phyloP scores from a whole-genome alignment of 768 basidiomycete species.

The Mrakia gelida region DNA sequence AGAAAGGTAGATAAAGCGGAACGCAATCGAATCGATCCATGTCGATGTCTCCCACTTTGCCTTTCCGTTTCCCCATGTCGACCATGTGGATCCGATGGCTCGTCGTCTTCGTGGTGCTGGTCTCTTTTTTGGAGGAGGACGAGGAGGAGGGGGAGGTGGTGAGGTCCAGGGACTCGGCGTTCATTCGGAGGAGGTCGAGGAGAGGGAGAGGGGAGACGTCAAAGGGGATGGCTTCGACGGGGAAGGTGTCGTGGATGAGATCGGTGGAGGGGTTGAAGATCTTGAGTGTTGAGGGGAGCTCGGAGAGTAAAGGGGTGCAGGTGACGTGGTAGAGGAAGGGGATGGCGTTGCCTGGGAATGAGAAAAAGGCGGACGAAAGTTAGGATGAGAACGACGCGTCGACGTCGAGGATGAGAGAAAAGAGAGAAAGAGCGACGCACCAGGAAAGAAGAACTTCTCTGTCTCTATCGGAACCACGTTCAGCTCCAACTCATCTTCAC shows the following conservation, averaged over 20 bases:
- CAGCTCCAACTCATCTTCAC: background rate
- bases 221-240: background rate
- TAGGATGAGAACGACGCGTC: background rate
- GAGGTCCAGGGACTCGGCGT: background rate
- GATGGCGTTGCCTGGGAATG: background rate
- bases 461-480: background rate
- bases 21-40: background rate
- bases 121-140: too few relatives aligned
- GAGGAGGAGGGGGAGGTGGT: background rate
- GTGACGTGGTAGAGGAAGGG: background rate
- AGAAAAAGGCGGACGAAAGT: background rate
- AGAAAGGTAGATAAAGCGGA: background rate
- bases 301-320: background rate
- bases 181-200: background rate
- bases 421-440: background rate
- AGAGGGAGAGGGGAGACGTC: slow-evolving; percentile 1
- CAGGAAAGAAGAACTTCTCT: background rate
- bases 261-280: background rate
- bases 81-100: too few relatives aligned
- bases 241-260: background rate
- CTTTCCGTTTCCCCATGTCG: background rate
- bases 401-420: background rate
- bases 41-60: background rate
- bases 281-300: background rate
- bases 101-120: too few relatives aligned